These are phyloP conservation scores for Papiliotrema fonsecae DNA, from an alignment of 1,284 basidiomycete species.

Conservation along the genomic window DNA sequence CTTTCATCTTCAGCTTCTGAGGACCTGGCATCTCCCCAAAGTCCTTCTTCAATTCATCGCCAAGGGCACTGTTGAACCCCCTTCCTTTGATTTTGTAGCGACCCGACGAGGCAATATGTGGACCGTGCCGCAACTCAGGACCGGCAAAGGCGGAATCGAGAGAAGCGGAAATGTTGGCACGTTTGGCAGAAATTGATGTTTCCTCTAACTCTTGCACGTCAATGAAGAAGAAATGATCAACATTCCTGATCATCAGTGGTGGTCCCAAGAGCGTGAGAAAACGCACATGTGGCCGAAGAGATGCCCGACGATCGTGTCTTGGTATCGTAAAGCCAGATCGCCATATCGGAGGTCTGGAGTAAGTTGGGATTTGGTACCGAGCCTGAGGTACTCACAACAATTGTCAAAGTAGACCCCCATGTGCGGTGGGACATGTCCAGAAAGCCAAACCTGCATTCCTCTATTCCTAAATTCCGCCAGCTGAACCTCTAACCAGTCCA, in stretches of 20 bases:
- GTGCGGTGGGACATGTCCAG: slow-evolving; percentile 60
- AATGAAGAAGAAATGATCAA: slow-evolving; percentile 51
- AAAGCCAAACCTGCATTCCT: slow-evolving; percentile 66
- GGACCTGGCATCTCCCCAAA: slow-evolving; percentile 48
- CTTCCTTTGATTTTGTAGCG: slow-evolving; percentile 26
- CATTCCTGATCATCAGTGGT: slow-evolving; percentile 35
- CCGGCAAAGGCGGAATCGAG: slow-evolving; percentile 9
- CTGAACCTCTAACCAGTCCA: slow-evolving; percentile 89
- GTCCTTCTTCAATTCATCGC: slow-evolving; percentile 38
- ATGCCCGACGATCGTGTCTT: slow-evolving; percentile 87
- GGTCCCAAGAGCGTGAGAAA: slow-evolving; percentile 5
- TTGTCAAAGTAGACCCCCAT: slow-evolving; percentile 75
- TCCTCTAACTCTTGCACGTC: slow-evolving; percentile 43
- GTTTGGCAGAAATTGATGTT: background rate
- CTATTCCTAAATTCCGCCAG: slow-evolving; percentile 64
- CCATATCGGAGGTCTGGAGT: slow-evolving; percentile 68
- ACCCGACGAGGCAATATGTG: slow-evolving; percentile 20
- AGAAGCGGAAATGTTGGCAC: slow-evolving; percentile 1
- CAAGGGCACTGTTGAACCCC: slow-evolving; percentile 23
- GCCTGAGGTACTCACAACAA: slow-evolving; percentile 52
- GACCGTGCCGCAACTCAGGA: slow-evolving; percentile 23
- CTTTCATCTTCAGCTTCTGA: slow-evolving; percentile 58
- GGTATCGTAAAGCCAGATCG: slow-evolving; percentile 74
- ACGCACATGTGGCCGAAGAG: slow-evolving; percentile 67
- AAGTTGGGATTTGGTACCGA: slow-evolving; percentile 4